Evolutionary conservation across 176 grass and related monocot genomes (phyloP), one percentile per base, ranked within the genome.

Genomic region (Avena sativa): DNA sequence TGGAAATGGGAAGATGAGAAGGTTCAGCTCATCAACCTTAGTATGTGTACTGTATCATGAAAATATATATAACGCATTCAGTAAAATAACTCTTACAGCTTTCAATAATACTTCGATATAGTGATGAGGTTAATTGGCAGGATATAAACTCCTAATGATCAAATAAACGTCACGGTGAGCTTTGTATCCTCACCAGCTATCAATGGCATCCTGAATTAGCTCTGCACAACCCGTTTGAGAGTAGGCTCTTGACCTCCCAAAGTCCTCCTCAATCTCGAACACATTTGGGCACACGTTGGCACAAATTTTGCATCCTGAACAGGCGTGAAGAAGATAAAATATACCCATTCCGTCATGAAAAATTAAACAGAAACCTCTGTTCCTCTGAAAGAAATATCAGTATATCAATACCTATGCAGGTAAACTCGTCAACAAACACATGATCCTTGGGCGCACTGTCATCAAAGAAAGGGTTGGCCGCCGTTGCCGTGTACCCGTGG

Each of bases 361-460:
- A 84, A 20, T 59, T 5, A 70, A 84, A 78, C 4, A 84, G 55
- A 44, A 74, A 55, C 21, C 21, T 86, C 4, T 53, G 66, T 68
- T 61, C 0, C 20, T 15, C 7, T 7, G 8, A 46, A 40, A 48
- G 51, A 53, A 47, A 53, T 73, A 73, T 6, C 38, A 46, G 12
- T 21, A 5, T 68, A 69, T n/a, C 32, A 74, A 56, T 88, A 96
- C 96, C 97, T 87, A 98, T 96, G 65, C 92, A 98, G 64, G 92
- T 90, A 90, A 98, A 96, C 73, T 98, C 97, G 44, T 96, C 97
- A 62, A 98, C 97, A 10, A 98, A 98, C 38, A 92, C 82, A 12
- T 93, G 92, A 69, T 98, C 87, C 73, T 88, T 94, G 56, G 89
- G 82, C 71, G 94, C 85, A 93, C 77, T 91, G 68, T 96, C 93